Evolutionary conservation across 352 stramenopile species (phyloP), one percentile per base, ranked within the genome.

Genomic region (Poterioochromonas sp.): DNA sequence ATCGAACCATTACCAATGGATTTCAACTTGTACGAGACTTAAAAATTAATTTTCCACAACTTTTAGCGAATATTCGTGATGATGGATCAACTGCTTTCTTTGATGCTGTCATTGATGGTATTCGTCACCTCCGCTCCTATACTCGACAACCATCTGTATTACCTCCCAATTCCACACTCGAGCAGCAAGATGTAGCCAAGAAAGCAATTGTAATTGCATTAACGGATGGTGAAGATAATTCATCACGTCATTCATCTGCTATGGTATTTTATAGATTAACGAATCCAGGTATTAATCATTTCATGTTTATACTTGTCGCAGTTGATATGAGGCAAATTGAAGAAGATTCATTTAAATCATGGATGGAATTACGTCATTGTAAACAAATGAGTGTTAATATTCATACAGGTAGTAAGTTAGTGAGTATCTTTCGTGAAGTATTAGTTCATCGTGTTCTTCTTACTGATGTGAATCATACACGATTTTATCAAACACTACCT

Each of bases 401-500:
- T 3, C 53, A 26, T 32, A 32, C 53, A 32, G 53, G 53, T 35
- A 8, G 8, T 11, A 63, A 34, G 8, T 26, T 63, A 8, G 53
- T 63, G 11, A 2, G 26, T 32, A 26, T 63, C 18, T 63, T 63
- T 34, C 18, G 29, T 8, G 53, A 63, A 63, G 3, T 63, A 35
- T 34, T 63, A 3, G 8, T 63, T 26, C 5, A 26, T 63, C 53
- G 53, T 35, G 29, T 63, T 63, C 26, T 63, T 32, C 53, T 32
- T 8, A 63, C 53, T 34, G 8, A n/a, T 32, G 53, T n/a, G 11
- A 8, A n/a, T 26, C 11, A 34, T 26, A n/a, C 8, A 32, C 53
- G 53, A 74, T 81, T 47, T 60, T 53, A 35, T 53, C 78, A 54
- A 51, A 51, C 18, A 18, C 5, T 51, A 51, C 5, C 5, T 51